phyloP scores from a whole-genome alignment of 2,329 filamentous ascomycete genomes.

The Diplodia sapinea region DNA sequence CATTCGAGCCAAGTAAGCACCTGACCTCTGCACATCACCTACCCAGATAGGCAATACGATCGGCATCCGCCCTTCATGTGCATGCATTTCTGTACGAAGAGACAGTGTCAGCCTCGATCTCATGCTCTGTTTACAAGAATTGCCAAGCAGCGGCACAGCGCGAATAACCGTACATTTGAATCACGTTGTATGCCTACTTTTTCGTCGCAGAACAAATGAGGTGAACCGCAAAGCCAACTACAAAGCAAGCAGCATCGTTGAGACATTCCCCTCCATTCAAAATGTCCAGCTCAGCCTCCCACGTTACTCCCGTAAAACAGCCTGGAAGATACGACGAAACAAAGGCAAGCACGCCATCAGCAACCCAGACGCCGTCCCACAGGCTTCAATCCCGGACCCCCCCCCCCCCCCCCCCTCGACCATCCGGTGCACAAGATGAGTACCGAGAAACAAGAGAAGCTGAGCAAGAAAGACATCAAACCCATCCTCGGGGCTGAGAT shows the following conservation, averaged over 20 bases:
- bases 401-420: too few species aligned
- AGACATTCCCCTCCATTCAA: not conserved
- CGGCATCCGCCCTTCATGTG: not conserved
- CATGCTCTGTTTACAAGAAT: not conserved
- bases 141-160: not conserved
- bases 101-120: too few species aligned
- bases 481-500: not conserved
- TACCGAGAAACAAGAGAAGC: not conserved
- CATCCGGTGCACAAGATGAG: not conserved
- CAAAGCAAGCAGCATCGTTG: not conserved
- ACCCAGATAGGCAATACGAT: constrained; percentile 8
- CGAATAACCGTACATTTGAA: too few species aligned
- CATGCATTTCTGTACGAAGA: not conserved
- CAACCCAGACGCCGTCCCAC: not conserved
- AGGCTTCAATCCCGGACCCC: not conserved
- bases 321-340: not conserved
- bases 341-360: not conserved
- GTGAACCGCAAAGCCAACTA: too few species aligned
- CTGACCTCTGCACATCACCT: not conserved
- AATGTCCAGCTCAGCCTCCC: not conserved
- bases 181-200: not conserved
- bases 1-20: not conserved
- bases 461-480: not conserved
- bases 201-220: too few species aligned
- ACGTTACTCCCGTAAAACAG: not conserved